These are phyloP conservation scores for Metarhizium guizhouense DNA, from an alignment of 2,329 filamentous ascomycete species.

Conservation along the genomic window DNA sequence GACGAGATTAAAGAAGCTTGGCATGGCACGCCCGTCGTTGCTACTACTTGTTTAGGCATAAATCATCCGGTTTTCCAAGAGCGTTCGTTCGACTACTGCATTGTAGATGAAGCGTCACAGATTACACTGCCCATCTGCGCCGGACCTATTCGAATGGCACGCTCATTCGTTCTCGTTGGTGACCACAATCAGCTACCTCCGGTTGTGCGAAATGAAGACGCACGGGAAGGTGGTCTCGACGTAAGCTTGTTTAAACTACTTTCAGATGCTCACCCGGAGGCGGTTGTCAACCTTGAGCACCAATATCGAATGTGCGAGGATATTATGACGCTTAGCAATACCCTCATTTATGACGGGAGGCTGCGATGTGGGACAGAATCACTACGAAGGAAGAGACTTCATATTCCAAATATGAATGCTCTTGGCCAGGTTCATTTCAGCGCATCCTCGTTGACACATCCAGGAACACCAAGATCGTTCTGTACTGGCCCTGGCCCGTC, in stretches of 20 bases:
- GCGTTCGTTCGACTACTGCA: conserved; percentile 92
- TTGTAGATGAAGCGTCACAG: conserved; percentile 95
- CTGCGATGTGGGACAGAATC: conserved; percentile 79
- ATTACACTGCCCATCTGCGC: conserved; percentile 93
- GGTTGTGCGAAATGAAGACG: conserved; percentile 85
- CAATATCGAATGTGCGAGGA: conserved; percentile 99
- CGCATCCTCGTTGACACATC: conserved; percentile 32
- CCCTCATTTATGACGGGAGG: conserved; percentile 82
- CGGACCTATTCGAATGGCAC: conserved; percentile 86
- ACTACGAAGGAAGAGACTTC: conserved; percentile 61
- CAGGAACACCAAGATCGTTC: conserved; percentile 35
- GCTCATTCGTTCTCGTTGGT: conserved; percentile 88
- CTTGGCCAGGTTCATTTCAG: conserved; percentile 53
- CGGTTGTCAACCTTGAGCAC: conserved; percentile 85
- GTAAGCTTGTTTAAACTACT: conserved; percentile 89
- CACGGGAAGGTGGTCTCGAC: conserved; percentile 77
- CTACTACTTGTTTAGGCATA: conserved; percentile 88
- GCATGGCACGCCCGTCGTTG: conserved; percentile 80
- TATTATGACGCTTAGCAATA: conserved; percentile 89
- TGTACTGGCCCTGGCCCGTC: conserved; percentile 42
- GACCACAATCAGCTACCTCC: conserved; percentile 96
- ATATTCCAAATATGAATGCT: conserved; percentile 56
- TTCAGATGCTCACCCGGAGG: conserved; percentile 77
- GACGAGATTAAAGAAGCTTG: conserved; percentile 79
- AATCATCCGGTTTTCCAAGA: conserved; percentile 83